Evolutionary conservation across 345 rosid genomes (phyloP), one percentile per base, ranked within the genome.

Genomic region (Populus ilicifolia): DNA sequence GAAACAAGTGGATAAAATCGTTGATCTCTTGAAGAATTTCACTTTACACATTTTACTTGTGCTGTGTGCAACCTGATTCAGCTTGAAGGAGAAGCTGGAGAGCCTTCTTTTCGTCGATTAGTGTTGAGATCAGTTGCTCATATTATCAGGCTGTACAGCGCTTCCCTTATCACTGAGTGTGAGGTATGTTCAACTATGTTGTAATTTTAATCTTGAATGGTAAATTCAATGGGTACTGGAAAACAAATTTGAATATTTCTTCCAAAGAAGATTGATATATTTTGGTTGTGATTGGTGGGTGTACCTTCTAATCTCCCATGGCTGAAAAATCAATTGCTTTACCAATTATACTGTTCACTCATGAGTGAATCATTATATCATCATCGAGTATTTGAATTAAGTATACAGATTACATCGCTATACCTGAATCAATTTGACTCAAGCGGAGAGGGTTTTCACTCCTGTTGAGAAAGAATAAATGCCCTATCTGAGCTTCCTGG

Each of bases 71-170:
- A 48, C 82, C 77, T 71, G 66, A 72, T 82, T 68, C 83, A 95
- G 99, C 82, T 86, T 69, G 99, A 96, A 87, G 99, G 98, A 83
- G 99, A 96, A 84, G 84, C 85, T 74, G 98, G 96, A 73, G 99
- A 96, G 87, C 99, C 99, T 75, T 90, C 93, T 83, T 86, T 92
- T 81, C 93, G 98, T 64, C 98, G 99, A 68, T 84, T 96, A 87
- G 98, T 96, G 80, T 87, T 96, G 90, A 94, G 97, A 29, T 96
- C 98, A 67, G 97, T 96, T 88, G 91, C 95, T 82, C 98, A 96
- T 84, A 86, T 93, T 75, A 96, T 96, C 80, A 89, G 96, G 80
- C 94, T 87, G 43, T 93, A 93, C 82, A 92, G 98, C 84, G 85
- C 99, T 48, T 91, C 97, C 56, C 95, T 96, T 82, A 80, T 96